phyloP scores from a whole-genome alignment of 1,284 basidiomycete genomes.

The Trichosporon coremiiforme region DNA sequence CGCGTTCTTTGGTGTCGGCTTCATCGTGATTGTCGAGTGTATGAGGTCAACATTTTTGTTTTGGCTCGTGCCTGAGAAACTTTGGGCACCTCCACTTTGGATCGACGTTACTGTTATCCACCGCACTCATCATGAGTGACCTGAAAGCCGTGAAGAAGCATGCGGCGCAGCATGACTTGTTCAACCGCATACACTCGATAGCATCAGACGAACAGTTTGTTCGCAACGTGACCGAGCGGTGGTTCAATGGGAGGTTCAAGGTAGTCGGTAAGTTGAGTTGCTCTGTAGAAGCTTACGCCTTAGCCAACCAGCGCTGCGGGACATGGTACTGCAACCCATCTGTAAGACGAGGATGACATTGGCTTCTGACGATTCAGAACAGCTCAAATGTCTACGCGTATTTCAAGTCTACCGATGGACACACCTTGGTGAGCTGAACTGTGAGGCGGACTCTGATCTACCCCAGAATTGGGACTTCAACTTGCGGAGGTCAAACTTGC shows the following conservation, averaged over 20 bases:
- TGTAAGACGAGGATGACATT: constrained; percentile 43
- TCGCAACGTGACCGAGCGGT: constrained; percentile 62
- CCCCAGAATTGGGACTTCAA: constrained; percentile 76
- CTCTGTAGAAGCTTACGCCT: too few species aligned
- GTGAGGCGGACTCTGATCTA: neutral
- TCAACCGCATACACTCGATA: constrained; percentile 84
- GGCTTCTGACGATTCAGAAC: constrained; percentile 45
- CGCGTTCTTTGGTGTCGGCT: neutral
- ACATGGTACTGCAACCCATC: constrained; percentile 86
- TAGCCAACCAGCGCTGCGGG: constrained; percentile 89
- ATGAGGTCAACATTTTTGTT: neutral
- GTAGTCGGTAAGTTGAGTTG: constrained; percentile 43
- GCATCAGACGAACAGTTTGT: constrained; percentile 75
- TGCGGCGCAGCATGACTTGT: constrained; percentile 63
- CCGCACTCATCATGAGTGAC: constrained; percentile 25
- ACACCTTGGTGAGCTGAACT: constrained; percentile 62
- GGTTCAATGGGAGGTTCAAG: constrained; percentile 46
- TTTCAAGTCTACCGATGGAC: constrained; percentile 98
- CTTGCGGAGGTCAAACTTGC: constrained; percentile 80
- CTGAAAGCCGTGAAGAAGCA: constrained; percentile 48
- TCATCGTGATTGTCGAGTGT: constrained; percentile 4
- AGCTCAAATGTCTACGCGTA: constrained; percentile 63
- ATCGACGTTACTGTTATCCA: too few species aligned
- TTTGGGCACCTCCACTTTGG: constrained; percentile 21
- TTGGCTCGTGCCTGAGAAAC: constrained; percentile 21